Conservation (phyloP, 306 rosid genomes). For the Cicer yamashitae region DNA sequence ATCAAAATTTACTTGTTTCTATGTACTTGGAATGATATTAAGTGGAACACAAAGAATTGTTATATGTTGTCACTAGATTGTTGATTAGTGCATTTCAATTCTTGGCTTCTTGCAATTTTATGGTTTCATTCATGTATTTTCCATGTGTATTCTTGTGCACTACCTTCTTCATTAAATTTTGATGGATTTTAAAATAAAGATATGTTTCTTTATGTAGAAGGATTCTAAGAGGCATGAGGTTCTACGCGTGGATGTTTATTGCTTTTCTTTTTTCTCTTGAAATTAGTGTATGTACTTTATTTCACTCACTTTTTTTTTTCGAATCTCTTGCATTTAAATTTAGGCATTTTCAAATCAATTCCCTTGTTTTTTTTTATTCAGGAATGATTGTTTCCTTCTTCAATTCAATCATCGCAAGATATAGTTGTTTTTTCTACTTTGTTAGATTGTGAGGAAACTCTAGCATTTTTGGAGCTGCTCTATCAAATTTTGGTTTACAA, state of each 20-base stretch:
- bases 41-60: too few species aligned
- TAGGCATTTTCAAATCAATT: constrained; percentile 26
- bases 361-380: constrained; percentile 50
- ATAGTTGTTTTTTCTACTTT: constrained; percentile 60
- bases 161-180: constrained; percentile 35
- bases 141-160: constrained; percentile 1
- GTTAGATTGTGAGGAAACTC: constrained; percentile 85
- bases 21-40: too few species aligned
- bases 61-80: too few species aligned
- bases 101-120: neutral
- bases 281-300: constrained; percentile 54
- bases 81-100: too few species aligned
- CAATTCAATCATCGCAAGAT: constrained; percentile 69
- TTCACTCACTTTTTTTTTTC: neutral
- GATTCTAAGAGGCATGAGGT: constrained; percentile 83
- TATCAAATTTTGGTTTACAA: too few species aligned
- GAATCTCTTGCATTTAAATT: neutral
- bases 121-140: neutral
- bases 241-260: constrained; percentile 82
- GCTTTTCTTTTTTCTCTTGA: constrained; percentile 87
- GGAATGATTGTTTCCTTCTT: constrained; percentile 86
- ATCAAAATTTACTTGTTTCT: too few species aligned
- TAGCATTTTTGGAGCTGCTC: constrained; percentile 9
- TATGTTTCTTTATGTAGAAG: constrained; percentile 60
- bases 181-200: constrained; percentile 37